Evolutionary conservation across 164 flowering plant species (phyloP).

Genomic region (Stephania cephalantha): DNA sequence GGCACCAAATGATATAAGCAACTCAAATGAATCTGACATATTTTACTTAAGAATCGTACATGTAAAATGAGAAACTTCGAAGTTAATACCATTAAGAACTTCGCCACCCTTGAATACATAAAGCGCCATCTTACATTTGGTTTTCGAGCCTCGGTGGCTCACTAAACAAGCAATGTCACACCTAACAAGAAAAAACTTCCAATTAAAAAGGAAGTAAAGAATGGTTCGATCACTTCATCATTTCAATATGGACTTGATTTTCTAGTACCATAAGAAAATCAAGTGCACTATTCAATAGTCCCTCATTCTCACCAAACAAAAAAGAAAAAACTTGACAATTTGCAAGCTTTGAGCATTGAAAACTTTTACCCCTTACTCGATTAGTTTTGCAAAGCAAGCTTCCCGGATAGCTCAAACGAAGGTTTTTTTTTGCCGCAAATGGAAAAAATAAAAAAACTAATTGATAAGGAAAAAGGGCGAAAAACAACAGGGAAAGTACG

Average conservation of each 20-base stretch:
- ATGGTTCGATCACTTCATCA: slow-evolving; percentile 16
- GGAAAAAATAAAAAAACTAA: slow-evolving; percentile 1
- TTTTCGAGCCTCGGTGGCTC: slow-evolving; percentile 95
- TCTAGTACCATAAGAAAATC: background rate
- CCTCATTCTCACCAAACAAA: background rate
- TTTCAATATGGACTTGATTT: slow-evolving; percentile 1
- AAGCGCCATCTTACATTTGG: slow-evolving; percentile 85
- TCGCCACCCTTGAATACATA: slow-evolving; percentile 96
- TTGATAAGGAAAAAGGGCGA: background rate
- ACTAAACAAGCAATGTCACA: slow-evolving; percentile 77
- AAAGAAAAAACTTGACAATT: background rate
- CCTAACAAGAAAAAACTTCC: slow-evolving; percentile 41
- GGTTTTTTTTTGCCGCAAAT: slow-evolving; percentile 85
- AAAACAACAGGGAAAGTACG: background rate
- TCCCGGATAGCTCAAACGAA: slow-evolving; percentile 95
- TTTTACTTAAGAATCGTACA: background rate
- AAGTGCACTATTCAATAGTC: background rate
- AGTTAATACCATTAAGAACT: slow-evolving; percentile 64
- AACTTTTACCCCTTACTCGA: slow-evolving; percentile 70
- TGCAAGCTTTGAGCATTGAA: background rate
- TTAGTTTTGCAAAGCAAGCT: slow-evolving; percentile 96
- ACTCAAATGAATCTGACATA: background rate
- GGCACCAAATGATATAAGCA: background rate
- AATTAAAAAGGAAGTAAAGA: slow-evolving; percentile 20
- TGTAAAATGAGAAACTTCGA: background rate